These are phyloP conservation scores for Pseudonectria foliicola DNA, from an alignment of 2,329 filamentous ascomycete genomes.

Conservation along the genomic window DNA sequence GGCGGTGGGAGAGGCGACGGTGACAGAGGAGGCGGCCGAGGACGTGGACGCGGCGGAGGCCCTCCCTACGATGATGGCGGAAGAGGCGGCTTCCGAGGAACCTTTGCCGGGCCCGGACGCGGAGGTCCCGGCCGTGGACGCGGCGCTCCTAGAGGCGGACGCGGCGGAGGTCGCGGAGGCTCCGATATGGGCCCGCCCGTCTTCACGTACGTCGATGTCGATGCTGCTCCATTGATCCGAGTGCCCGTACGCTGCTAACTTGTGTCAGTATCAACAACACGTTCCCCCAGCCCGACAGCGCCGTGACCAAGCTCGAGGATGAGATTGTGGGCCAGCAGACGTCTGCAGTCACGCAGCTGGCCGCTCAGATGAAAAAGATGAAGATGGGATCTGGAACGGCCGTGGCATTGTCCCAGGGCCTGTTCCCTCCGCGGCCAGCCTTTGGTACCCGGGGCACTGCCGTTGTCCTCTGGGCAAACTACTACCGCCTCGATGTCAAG, in stretches of 20 bases:
- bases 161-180: conserved; percentile 12
- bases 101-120: conserved; percentile 8
- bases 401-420: conserved; percentile 9
- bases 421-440: conserved; percentile 41
- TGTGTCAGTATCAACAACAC: conserved; percentile 15
- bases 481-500: conserved; percentile 38
- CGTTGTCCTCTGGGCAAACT: conserved; percentile 48
- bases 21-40: conserved; percentile 10
- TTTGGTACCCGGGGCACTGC: conserved; percentile 38
- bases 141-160: conserved; percentile 12
- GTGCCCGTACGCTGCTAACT: conserved; percentile 1
- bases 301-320: conserved; percentile 33
- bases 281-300: conserved; percentile 17
- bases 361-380: conserved; percentile 30
- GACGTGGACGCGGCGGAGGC: conserved; percentile 14
- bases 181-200: conserved; percentile 7
- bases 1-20: conserved; percentile 16
- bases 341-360: conserved; percentile 22
- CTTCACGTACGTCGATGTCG: conserved; percentile 14
- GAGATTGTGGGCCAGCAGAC: conserved; percentile 27
- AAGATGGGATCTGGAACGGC: conserved; percentile 16
- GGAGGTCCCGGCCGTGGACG: conserved; percentile 17
- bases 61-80: conserved; percentile 11
- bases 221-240: background rate
- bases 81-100: conserved; percentile 7